These are phyloP conservation scores for Gossypium aridum DNA, from an alignment of 441 rosid genomes.

Conservation along the genomic window DNA sequence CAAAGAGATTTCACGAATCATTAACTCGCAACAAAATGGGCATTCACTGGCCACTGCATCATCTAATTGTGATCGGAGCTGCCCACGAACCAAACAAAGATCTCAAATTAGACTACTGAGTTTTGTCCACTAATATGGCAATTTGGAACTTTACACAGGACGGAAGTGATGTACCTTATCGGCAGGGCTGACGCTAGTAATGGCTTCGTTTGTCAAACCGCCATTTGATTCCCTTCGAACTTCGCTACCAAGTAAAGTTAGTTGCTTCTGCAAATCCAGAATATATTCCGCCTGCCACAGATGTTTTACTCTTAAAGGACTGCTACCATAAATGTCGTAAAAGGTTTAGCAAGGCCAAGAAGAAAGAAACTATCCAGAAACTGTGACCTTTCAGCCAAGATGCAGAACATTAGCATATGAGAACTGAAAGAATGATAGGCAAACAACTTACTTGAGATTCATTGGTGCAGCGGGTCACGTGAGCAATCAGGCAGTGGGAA, in stretches of 20 bases:
- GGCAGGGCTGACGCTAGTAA: constrained; percentile 52
- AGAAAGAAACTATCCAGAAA: constrained; percentile 1
- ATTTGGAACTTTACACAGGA: neutral
- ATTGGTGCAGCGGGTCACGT: constrained; percentile 75
- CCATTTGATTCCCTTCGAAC: constrained; percentile 56
- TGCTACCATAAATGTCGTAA: neutral
- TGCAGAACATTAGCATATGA: neutral
- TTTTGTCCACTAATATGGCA: neutral
- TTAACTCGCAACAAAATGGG: constrained; percentile 92
- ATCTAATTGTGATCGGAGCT: constrained; percentile 89
- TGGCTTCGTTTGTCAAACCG: constrained; percentile 45
- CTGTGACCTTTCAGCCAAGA: neutral
- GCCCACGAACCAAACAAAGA: constrained; percentile 21
- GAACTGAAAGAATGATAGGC: neutral
- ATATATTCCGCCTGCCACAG: constrained; percentile 69
- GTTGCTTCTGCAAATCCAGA: constrained; percentile 88
- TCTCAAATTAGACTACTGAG: neutral
- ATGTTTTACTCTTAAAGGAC: constrained; percentile 11
- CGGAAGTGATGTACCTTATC: constrained; percentile 53
- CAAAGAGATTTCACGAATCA: constrained; percentile 70
- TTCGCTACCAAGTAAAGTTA: constrained; percentile 76
- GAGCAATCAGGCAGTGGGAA: constrained; percentile 83
- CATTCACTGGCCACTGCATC: constrained; percentile 95
- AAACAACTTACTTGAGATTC: constrained; percentile 51
- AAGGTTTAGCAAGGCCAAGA: neutral